A percentile compares a stretch with the other conserved stretches of the same genome.
Evolutionary conservation across 2,329 filamentous ascomycete genomes (phyloP).

Genomic region (Boeremia exigua): DNA sequence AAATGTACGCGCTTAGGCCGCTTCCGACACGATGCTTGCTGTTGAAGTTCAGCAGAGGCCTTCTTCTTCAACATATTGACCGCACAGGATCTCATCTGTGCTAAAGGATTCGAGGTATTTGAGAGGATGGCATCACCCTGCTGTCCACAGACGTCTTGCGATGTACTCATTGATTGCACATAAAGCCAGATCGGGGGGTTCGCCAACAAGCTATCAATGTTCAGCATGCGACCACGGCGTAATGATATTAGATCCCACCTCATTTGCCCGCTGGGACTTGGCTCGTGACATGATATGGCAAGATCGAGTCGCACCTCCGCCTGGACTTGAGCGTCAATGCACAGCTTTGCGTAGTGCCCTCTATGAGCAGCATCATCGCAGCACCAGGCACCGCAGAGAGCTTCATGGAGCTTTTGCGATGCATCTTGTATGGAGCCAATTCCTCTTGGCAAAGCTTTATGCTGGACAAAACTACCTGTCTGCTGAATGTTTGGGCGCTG

Average conservation of each 20-base stretch:
- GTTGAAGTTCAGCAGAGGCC: constrained; percentile 15
- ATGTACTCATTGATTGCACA: constrained; percentile 29
- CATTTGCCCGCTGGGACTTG: neutral
- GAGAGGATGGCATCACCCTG: neutral
- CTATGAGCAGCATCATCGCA: constrained; percentile 26
- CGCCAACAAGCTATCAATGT: neutral
- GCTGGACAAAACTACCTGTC: constrained; percentile 1
- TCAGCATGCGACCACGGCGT: neutral
- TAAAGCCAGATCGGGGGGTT: constrained; percentile 33
- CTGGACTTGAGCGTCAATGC: constrained; percentile 26
- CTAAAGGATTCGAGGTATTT: neutral
- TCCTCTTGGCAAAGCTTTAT: constrained; percentile 12
- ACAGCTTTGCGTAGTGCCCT: constrained; percentile 33
- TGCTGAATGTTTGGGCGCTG: constrained; percentile 14
- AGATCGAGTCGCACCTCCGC: constrained; percentile 30
- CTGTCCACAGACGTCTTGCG: neutral
- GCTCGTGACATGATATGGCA: constrained; percentile 30
- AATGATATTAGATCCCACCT: neutral
- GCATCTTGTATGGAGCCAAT: constrained; percentile 19
- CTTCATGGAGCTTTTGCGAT: constrained; percentile 32
- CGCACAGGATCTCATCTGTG: neutral
- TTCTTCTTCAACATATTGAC: constrained; percentile 24
- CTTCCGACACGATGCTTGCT: constrained; percentile 5
- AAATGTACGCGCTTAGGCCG: constrained; percentile 24
- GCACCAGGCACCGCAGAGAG: constrained; percentile 30